Percentiles rank a stretch among this genome's conserved stretches.
Evolutionary conservation across 176 grass and related monocot species (phyloP).

Genomic region (Aegilops tauschii): DNA sequence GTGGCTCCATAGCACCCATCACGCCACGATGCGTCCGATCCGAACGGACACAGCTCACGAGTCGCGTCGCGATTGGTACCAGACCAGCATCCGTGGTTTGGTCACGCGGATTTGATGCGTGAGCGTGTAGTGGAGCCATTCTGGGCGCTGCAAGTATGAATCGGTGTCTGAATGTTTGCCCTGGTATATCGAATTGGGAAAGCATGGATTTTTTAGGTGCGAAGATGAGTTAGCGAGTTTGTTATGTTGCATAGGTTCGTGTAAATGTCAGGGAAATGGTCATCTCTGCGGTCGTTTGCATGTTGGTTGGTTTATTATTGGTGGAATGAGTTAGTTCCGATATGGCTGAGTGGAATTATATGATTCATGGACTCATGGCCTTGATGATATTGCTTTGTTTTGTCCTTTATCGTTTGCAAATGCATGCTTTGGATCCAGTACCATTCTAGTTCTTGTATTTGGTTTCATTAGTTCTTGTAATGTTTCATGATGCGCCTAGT

Average conservation of each 20-base stretch:
- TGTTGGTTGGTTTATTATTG: not conserved
- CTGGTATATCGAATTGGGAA: not conserved
- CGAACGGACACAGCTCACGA: not conserved
- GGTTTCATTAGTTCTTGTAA: not conserved
- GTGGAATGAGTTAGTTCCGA: not conserved
- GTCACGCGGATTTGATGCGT: not conserved
- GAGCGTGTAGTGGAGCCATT: not conserved
- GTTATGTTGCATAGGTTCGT: not conserved
- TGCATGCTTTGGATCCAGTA: not conserved
- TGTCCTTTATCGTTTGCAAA: not conserved
- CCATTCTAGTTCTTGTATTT: not conserved
- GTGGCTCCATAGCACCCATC: not conserved
- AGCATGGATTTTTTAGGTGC: not conserved
- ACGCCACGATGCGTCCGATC: conserved; percentile 21
- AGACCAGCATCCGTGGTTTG: not conserved
- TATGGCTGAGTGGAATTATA: not conserved
- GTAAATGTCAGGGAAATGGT: not conserved
- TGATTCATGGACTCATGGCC: not conserved
- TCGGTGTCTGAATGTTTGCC: not conserved
- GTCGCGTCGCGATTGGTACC: not conserved
- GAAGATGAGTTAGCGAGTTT: not conserved
- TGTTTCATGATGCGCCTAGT: not conserved
- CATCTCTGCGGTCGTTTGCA: not conserved
- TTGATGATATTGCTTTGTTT: conserved; percentile 9
- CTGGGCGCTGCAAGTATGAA: not conserved